phyloP scores from a whole-genome alignment of 495 filamentous ascomycete species.

The Xylaria cubensis region DNA sequence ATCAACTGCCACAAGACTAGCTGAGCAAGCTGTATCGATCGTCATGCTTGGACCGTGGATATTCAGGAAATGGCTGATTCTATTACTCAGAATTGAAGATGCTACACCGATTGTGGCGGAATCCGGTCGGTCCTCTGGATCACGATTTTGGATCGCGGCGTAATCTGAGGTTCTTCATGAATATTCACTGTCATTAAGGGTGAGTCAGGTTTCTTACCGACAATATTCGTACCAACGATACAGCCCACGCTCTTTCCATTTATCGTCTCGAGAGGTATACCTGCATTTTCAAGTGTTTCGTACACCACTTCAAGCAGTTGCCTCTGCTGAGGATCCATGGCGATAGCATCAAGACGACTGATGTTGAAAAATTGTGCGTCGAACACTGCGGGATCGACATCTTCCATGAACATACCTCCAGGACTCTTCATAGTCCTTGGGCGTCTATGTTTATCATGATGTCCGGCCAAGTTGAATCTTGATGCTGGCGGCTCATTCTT shows the following conservation, averaged over 20 bases:
- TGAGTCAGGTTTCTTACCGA: conserved; percentile 43
- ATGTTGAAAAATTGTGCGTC: conserved; percentile 86
- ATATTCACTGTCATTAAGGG: background rate
- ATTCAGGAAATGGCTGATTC: conserved; percentile 31
- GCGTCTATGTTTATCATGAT: background rate
- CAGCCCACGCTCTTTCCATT: conserved; percentile 73
- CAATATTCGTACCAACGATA: conserved; percentile 79
- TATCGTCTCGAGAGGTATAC: conserved; percentile 74
- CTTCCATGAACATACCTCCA: conserved; percentile 38
- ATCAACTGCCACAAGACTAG: conserved; percentile 43
- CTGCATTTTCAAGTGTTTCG: conserved; percentile 82
- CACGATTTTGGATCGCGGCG: conserved; percentile 38
- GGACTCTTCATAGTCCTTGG: conserved; percentile 11
- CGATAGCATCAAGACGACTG: conserved; percentile 67
- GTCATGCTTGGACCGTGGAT: conserved; percentile 34
- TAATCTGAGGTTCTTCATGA: conserved; percentile 52
- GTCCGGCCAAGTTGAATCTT: background rate
- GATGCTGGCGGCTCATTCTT: background rate
- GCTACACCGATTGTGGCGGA: conserved; percentile 9
- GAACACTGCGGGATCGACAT: conserved; percentile 68
- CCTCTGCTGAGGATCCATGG: conserved; percentile 83
- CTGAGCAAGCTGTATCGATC: conserved; percentile 49
- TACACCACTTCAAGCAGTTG: conserved; percentile 78
- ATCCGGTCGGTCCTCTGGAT: conserved; percentile 22
- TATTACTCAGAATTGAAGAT: conserved; percentile 31